phyloP scores from a whole-genome alignment of 768 basidiomycete genomes.

The Suillus decipiens region DNA sequence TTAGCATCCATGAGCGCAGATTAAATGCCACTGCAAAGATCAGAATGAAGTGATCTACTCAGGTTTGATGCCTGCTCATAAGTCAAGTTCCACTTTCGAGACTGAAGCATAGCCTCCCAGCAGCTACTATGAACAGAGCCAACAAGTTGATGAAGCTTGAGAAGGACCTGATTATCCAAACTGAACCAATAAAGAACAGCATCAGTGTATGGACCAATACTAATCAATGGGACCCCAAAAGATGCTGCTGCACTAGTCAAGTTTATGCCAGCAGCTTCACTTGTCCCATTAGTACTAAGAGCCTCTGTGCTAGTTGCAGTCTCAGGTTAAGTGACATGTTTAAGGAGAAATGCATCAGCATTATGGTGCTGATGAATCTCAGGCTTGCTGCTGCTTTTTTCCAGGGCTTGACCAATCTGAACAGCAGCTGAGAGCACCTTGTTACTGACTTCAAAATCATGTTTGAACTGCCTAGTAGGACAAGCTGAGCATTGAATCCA shows the following conservation, averaged over 20 bases:
- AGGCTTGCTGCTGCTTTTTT: background rate
- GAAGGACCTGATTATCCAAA: background rate
- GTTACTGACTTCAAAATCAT: background rate
- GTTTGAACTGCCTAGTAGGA: background rate
- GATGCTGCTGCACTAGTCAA: background rate
- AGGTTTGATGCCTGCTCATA: background rate
- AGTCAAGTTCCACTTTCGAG: background rate
- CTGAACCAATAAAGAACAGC: background rate
- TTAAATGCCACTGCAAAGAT: fast-evolving
- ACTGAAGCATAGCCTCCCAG: background rate
- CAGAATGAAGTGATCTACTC: background rate
- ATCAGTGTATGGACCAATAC: background rate
- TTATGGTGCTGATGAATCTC: background rate
- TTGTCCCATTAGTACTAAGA: too few species aligned
- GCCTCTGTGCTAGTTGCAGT: too few species aligned
- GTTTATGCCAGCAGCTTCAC: too few species aligned
- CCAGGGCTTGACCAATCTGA: background rate
- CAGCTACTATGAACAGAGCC: background rate
- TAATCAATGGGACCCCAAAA: background rate
- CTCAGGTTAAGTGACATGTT: too few species aligned
- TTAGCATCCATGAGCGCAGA: background rate
- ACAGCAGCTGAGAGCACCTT: background rate
- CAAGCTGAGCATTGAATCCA: background rate
- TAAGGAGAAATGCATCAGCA: background rate
- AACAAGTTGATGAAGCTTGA: background rate